These are phyloP conservation scores for Basidiobolus meristosporus DNA, from an alignment of 371 early-diverging fungal species.

Conservation along the genomic window DNA sequence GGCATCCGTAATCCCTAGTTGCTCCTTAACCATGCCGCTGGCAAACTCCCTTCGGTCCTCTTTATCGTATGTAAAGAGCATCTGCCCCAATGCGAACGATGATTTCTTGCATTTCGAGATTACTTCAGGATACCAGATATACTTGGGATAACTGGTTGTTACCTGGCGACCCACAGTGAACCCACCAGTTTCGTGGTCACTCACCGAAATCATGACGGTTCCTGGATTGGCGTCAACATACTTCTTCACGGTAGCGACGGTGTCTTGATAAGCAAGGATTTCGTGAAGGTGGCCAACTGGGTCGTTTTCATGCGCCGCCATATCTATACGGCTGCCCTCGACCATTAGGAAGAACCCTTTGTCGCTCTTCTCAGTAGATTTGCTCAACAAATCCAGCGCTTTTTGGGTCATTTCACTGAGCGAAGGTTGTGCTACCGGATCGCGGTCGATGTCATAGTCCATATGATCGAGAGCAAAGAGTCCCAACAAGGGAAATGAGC, in stretches of 20 bases:
- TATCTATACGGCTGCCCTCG: slow-evolving; percentile 82
- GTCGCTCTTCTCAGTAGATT: slow-evolving; percentile 12
- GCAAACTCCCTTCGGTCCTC: too few relatives aligned
- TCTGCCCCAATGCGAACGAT: slow-evolving; percentile 22
- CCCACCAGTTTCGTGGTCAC: slow-evolving; percentile 94
- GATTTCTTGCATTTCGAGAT: slow-evolving; percentile 44
- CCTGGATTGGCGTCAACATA: slow-evolving; percentile 58
- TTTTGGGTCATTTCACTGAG: slow-evolving; percentile 66
- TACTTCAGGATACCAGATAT: slow-evolving; percentile 69
- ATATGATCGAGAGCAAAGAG: slow-evolving; percentile 66
- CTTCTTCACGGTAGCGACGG: slow-evolving; percentile 40
- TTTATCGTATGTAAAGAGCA: slow-evolving; percentile 4
- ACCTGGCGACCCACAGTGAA: slow-evolving; percentile 57
- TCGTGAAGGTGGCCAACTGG: slow-evolving; percentile 79
- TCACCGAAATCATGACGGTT: slow-evolving; percentile 70
- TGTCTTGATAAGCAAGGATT: slow-evolving; percentile 72
- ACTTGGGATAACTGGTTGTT: slow-evolving; percentile 44
- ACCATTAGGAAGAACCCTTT: slow-evolving; percentile 88
- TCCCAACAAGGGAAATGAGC: slow-evolving; percentile 49
- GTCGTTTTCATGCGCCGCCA: slow-evolving; percentile 72
- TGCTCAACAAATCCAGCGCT: slow-evolving; percentile 44
- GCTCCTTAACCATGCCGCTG: too few relatives aligned
- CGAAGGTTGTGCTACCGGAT: slow-evolving; percentile 44
- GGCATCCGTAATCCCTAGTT: slow-evolving; percentile 26
- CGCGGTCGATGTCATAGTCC: slow-evolving; percentile 76